Base-by-base conservation (phyloP, 148 eudicot genomes). In the Talinum fruticosum region DNA sequence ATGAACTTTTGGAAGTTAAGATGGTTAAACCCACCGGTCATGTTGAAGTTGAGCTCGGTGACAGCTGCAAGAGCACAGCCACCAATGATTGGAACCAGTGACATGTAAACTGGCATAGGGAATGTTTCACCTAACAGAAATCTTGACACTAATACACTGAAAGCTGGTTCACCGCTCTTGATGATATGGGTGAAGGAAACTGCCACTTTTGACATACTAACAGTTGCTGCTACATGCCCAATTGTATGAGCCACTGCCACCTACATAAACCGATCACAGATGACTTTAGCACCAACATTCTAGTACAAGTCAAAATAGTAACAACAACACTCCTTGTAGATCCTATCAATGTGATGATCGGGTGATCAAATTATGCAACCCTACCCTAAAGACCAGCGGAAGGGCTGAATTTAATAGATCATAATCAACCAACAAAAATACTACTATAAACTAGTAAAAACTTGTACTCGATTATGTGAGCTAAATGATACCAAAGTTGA, bases 211-310 rank as follows among this genome's bases (percentile, higher is more conserved):
- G 88, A 85, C 90, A 87, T 87, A 49, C 90, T 87, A 16, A 87
- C 79, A 15, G 90, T 87, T 72, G 90, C 90, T 73, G 89, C 89
- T 5, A 87, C 89, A 87, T 87, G 89, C 37, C 89, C 89, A 73
- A 87, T 85, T 76, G 90, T 87, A 74, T 87, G 88, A n/a, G 88
- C 88, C 66, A 85, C 84, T 68, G 90, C 90, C 24, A 87, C 90
- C 90, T 87, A 44, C 77, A 87, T 64, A 32, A 82, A 45, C 78
- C 77, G 72, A 66, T n/a, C n/a, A n/a, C n/a, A n/a, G n/a, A n/a
- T n/a, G n/a, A n/a, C n/a, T n/a, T n/a, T n/a, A 24, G 54, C 65
- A 30, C 76, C 73, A 33, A 51, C 15, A 51, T 51, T 51, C 57
- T n/a, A n/a, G n/a, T n/a, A n/a, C n/a, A n/a, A 51, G 5, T 51